A percentile compares a stretch with the other conserved stretches of the same genome.
These are phyloP conservation scores for Tylopilus rubrobrunneus DNA, from an alignment of 768 basidiomycete genomes.

Conservation along the genomic window DNA sequence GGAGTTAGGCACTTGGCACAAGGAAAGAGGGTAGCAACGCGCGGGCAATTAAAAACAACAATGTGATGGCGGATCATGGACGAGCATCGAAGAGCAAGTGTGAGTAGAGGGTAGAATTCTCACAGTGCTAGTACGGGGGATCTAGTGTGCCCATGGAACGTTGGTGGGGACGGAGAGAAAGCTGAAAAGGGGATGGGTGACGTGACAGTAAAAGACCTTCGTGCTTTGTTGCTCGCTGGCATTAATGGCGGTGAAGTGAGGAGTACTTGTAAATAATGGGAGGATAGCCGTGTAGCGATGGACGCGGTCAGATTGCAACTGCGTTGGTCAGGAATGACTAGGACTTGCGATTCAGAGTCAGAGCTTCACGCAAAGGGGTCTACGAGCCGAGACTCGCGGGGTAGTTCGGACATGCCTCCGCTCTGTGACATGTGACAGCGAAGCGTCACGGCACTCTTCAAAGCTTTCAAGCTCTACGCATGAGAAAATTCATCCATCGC, in stretches of 20 bases:
- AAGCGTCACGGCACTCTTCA: too few relatives aligned
- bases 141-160: conserved; percentile 24
- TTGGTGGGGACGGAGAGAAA: conserved; percentile 10
- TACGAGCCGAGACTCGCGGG: too few relatives aligned
- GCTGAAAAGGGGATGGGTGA: conserved; percentile 13
- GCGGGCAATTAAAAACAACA: background rate
- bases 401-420: too few relatives aligned
- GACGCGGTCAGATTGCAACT: conserved; percentile 15
- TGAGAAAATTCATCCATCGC: too few relatives aligned
- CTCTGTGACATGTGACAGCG: too few relatives aligned
- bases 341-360: conserved; percentile 2
- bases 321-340: conserved; percentile 25
- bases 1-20: too few relatives aligned
- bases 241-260: conserved; percentile 23
- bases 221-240: conserved; percentile 28
- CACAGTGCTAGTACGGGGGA: conserved; percentile 32
- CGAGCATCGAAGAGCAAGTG: background rate
- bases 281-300: background rate
- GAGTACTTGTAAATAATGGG: conserved; percentile 21
- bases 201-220: conserved; percentile 19
- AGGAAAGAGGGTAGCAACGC: conserved; percentile 16
- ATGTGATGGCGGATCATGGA: too few relatives aligned
- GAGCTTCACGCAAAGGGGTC: too few relatives aligned
- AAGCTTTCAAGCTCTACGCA: too few relatives aligned
- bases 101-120: conserved; percentile 4